Conservation (phyloP, 2,329 filamentous ascomycete species). For the Xylariaceae sp. region DNA sequence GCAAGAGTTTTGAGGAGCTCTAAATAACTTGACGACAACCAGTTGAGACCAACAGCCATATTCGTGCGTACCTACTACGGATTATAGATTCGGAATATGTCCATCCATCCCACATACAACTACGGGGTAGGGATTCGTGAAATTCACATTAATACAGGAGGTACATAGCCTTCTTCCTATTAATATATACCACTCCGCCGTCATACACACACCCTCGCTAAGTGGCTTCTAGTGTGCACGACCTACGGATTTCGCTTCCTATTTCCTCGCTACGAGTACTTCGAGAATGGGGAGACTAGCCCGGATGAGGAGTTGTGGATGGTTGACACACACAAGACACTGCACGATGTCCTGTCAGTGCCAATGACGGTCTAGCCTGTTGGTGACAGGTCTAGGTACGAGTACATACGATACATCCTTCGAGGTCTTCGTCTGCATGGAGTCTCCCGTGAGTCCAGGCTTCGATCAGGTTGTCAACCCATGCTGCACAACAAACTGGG, state of each 20-base stretch:
- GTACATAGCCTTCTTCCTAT: neutral
- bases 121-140: neutral
- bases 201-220: neutral
- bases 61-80: neutral
- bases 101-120: neutral
- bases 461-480: neutral
- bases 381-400: neutral
- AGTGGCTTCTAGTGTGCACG: neutral
- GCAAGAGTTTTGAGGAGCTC: neutral
- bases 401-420: no score
- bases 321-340: slow-evolving; percentile 2
- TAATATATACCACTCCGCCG: neutral
- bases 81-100: no score
- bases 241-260: neutral
- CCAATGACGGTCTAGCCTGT: neutral
- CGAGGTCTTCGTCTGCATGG: no score
- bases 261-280: neutral
- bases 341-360: neutral
- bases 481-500: no score
- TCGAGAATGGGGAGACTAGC: neutral
- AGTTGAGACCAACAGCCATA: neutral
- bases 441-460: neutral
- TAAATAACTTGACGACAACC: neutral
- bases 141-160: neutral
- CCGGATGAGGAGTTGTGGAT: neutral